Conservation (phyloP, 208 protist species). For the Wallacemonas sp. region DNA sequence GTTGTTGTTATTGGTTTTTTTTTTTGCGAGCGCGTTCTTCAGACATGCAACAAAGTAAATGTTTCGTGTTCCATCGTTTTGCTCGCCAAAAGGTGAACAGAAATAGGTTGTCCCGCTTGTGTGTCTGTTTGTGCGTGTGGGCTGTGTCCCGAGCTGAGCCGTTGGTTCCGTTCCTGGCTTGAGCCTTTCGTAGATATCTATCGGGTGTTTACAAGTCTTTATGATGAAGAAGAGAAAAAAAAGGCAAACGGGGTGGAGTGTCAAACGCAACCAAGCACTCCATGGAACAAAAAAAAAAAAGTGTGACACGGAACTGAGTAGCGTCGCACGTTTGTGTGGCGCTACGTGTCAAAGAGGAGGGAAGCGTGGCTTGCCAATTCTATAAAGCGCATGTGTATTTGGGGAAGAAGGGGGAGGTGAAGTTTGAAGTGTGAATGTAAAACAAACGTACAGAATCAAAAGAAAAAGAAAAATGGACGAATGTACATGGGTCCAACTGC, state of each 20-base stretch:
- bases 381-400: not conserved
- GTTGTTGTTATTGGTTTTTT: too few species aligned
- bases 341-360: not conserved
- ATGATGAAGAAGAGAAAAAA: not conserved
- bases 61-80: too few species aligned
- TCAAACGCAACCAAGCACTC: too few species aligned
- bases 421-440: not conserved
- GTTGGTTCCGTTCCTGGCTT: too few species aligned
- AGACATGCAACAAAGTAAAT: too few species aligned
- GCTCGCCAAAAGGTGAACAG: too few species aligned
- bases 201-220: not conserved
- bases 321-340: not conserved
- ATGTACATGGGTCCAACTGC: conserved; percentile 13
- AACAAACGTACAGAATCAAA: conserved; percentile 15
- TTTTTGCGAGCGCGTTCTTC: too few species aligned
- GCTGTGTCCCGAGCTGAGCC: too few species aligned
- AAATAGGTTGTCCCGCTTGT: too few species aligned
- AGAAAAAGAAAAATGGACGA: conserved; percentile 11
- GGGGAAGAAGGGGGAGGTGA: not conserved
- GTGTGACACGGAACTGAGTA: not conserved
- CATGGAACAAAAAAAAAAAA: not conserved
- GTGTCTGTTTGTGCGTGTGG: too few species aligned
- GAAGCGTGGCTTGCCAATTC: not conserved
- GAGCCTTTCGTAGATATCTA: too few species aligned
- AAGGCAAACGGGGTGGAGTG: not conserved